Conservation (phyloP, 306 rosid genomes). For the Pachyrhizus erosus region DNA sequence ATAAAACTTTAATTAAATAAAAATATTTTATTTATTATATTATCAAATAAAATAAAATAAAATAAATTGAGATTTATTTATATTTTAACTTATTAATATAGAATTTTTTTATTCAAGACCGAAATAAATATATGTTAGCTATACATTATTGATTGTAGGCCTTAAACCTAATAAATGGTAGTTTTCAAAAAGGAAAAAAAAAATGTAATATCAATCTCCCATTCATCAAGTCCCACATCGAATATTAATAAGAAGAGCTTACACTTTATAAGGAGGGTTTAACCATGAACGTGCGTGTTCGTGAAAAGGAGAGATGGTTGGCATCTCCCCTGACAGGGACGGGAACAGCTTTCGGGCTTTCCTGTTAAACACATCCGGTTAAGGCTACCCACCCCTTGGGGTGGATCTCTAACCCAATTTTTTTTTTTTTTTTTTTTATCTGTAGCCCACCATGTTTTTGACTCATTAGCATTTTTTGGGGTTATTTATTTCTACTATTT, state of each 20-base stretch:
- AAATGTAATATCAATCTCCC: not conserved
- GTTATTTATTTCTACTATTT: not conserved
- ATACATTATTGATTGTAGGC: not conserved
- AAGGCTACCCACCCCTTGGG: not conserved
- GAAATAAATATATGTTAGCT: not conserved
- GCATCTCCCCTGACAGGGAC: slow-evolving; percentile 51
- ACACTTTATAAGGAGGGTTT: not conserved
- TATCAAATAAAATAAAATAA: too few species aligned
- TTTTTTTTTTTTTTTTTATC: not conserved
- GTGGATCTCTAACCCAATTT: not conserved
- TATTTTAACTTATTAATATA: too few species aligned
- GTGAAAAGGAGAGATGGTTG: slow-evolving; percentile 50
- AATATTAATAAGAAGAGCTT: rapidly evolving
- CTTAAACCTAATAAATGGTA: not conserved
- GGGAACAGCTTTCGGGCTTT: slow-evolving; percentile 41
- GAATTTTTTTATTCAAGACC: too few species aligned
- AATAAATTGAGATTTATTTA: too few species aligned
- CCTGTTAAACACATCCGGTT: not conserved
- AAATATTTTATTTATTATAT: too few species aligned
- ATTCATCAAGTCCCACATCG: not conserved
- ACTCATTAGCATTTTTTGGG: not conserved
- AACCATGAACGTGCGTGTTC: not conserved
- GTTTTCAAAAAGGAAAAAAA: not conserved
- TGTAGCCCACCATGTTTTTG: not conserved
- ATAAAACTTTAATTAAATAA: too few species aligned